Conservation (phyloP, 2,329 filamentous ascomycete genomes). For the Microsporum canis region DNA sequence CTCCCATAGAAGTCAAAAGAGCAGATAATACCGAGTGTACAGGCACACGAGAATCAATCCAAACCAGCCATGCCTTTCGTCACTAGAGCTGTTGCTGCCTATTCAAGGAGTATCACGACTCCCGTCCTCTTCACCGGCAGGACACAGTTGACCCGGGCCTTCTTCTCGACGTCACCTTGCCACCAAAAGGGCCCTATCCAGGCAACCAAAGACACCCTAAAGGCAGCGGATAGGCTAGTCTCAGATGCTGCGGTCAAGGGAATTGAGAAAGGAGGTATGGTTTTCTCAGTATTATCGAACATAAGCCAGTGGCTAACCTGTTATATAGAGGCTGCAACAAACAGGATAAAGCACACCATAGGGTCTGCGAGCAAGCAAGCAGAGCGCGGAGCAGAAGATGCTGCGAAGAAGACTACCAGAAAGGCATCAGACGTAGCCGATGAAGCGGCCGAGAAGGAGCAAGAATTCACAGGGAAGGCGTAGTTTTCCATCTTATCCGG, state of each 20-base stretch:
- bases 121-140: slow-evolving; percentile 5
- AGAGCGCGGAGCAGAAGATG: slow-evolving; percentile 15
- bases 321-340: slow-evolving; percentile 40
- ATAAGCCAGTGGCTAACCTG: background rate
- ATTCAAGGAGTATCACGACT: slow-evolving; percentile 16
- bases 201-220: slow-evolving; percentile 46
- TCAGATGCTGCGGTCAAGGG: slow-evolving; percentile 48
- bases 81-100: slow-evolving; percentile 22
- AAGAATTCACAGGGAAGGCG: slow-evolving; percentile 20
- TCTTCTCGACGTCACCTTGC: slow-evolving; percentile 43
- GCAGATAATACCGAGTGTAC: background rate
- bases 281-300: background rate
- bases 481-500: slow-evolving; percentile 1
- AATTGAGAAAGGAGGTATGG: slow-evolving; percentile 51
- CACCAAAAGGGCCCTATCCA: slow-evolving; percentile 44
- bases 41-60: background rate
- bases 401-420: slow-evolving; percentile 22
- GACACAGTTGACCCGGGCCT: slow-evolving; percentile 14
- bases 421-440: slow-evolving; percentile 24
- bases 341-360: slow-evolving; percentile 34
- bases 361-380: slow-evolving; percentile 33
- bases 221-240: slow-evolving; percentile 46
- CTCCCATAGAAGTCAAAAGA: background rate
- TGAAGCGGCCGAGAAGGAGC: slow-evolving; percentile 19
- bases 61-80: slow-evolving; percentile 28